Evolutionary conservation across 768 basidiomycete genomes (phyloP).

Genomic region (Russula sp.): DNA sequence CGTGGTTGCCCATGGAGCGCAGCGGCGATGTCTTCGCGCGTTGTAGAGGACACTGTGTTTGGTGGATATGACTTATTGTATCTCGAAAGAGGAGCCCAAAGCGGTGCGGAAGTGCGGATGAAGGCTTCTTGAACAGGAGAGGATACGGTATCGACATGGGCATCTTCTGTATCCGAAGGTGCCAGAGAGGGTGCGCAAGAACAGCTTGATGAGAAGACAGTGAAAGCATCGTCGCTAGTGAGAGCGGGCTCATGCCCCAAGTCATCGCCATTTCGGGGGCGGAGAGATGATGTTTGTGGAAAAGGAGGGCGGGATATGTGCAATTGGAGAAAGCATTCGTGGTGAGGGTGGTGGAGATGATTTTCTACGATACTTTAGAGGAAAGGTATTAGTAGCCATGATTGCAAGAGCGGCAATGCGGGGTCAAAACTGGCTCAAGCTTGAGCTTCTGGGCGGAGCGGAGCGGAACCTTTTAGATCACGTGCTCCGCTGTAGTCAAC

Average conservation of each 20-base stretch:
- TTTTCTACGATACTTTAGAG: conserved; percentile 19
- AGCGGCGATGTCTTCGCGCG: conserved; percentile 21
- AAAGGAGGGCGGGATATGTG: neutral
- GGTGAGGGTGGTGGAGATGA: conserved; percentile 10
- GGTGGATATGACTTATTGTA: neutral
- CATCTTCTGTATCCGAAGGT: conserved; percentile 17
- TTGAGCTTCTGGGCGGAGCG: neutral
- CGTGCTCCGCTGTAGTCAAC: conserved; percentile 5
- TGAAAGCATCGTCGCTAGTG: conserved; percentile 22
- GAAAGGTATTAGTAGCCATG: conserved; percentile 5
- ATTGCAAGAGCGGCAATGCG: too few relatives aligned
- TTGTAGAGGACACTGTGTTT: neutral
- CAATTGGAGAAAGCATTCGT: conserved; percentile 9
- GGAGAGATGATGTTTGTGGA: conserved; percentile 2
- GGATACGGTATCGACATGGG: neutral
- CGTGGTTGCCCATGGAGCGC: conserved; percentile 21
- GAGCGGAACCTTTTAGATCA: neutral
- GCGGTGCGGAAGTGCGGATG: conserved; percentile 3
- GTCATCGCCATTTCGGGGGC: conserved; percentile 18
- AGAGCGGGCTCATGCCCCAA: conserved; percentile 21
- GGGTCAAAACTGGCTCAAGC: too few relatives aligned
- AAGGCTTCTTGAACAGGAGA: conserved; percentile 18
- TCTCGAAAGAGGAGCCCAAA: conserved; percentile 6
- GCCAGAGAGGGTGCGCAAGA: conserved; percentile 21
- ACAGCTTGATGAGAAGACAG: conserved; percentile 11